phyloP scores from a whole-genome alignment of 345 rosid species.

The Geranium rotundifolium region DNA sequence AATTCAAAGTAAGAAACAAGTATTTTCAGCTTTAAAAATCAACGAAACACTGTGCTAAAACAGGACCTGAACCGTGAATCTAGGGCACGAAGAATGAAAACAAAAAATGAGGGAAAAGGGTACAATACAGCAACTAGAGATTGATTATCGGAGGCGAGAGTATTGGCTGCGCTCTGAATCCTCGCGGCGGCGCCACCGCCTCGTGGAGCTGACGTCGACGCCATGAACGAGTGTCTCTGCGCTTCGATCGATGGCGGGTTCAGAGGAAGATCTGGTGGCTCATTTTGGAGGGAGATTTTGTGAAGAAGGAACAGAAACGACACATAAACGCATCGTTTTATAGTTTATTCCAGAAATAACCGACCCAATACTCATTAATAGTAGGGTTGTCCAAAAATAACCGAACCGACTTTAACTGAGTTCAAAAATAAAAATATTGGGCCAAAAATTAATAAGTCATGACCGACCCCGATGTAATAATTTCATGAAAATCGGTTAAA shows the following conservation, averaged over 20 bases:
- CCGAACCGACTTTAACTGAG: too few relatives aligned
- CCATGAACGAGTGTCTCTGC: conserved; percentile 15
- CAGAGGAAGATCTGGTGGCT: not conserved
- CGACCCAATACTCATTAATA: too few relatives aligned
- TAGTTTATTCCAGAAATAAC: too few relatives aligned
- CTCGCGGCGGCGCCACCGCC: conserved; percentile 32
- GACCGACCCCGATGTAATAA: too few relatives aligned
- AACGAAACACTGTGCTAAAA: not conserved
- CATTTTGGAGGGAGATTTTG: conserved; percentile 1
- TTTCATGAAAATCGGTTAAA: too few relatives aligned
- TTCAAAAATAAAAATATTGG: too few relatives aligned
- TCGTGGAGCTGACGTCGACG: conserved; percentile 30
- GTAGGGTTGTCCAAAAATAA: too few relatives aligned
- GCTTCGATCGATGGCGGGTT: not conserved
- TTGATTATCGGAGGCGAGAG: conserved; percentile 39
- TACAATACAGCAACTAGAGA: conserved; percentile 36
- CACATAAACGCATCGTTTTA: not conserved
- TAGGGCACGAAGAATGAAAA: not conserved
- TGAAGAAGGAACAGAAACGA: not conserved
- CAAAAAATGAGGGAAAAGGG: not conserved
- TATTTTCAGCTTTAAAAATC: not conserved
- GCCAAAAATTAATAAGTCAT: too few relatives aligned
- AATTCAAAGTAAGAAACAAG: not conserved
- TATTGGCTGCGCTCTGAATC: conserved; percentile 39
- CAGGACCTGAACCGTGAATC: not conserved